Base-by-base conservation (phyloP, 2,329 filamentous ascomycete species). In the Sphaerulina populicola region DNA sequence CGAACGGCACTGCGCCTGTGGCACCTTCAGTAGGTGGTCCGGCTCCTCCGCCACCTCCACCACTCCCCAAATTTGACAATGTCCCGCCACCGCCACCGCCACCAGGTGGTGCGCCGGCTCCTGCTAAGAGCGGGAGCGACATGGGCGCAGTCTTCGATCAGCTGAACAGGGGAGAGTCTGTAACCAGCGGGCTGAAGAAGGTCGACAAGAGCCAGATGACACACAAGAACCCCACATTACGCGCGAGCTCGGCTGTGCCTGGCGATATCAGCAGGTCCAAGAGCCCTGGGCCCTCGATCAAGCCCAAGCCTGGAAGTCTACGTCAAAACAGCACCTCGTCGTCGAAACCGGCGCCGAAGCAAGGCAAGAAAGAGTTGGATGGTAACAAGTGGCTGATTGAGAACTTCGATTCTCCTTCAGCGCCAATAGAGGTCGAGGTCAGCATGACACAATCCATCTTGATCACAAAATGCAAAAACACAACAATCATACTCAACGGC, bases 151-250 rank as follows among this genome's bases (percentile, higher is more conserved):
- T 98, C 2, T 98, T 98, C 68, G 85, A 84, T 37, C 86, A 96
- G 59, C 74, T 98, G 47, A 97, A 97, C 72, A 84, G 85, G 67
- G 93, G 93, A 51, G 82, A 87, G 54, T 77, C 80, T n/a, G 87
- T 98, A 53, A 98, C 93, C 3, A 82, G 87, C 59, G 83, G 86
- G 30, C 77, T 98, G 33, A 85, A 86, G 60, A 98, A 96, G 75
- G 93, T 98, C 44, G 91, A 96, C 72, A 85, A 84, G 66, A 93
- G 86, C 48, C 78, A 97, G 69, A 96, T 96, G 91, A 98, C 93
- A 54, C 93, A 98, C 73, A 97, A 97, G 76, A 98, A 98, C 71
- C 93, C 93, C 11, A 81, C 83, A 8, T 76, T 98, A 52, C 83
- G 93, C 56, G 79, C 86, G 21, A 75, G 76, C 54, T 85, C 86